Evolutionary conservation across 805 yeast genomes (phyloP).

Genomic region (Candida chauliodis): DNA sequence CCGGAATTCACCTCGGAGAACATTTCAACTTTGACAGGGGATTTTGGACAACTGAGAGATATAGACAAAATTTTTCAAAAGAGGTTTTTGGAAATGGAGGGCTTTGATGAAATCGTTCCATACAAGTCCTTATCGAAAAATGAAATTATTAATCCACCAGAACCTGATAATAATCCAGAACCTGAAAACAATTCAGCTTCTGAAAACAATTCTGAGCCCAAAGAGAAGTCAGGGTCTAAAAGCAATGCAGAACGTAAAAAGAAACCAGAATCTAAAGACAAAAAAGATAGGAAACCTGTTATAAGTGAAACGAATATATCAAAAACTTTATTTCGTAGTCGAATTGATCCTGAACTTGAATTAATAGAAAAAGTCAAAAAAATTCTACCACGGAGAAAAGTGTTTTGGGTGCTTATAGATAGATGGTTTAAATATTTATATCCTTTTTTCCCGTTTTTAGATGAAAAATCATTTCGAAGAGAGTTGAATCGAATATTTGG

Average conservation of each 20-base stretch:
- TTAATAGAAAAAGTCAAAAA: slow-evolving; percentile 30
- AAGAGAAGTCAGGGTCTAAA: no score
- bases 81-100: slow-evolving; percentile 32
- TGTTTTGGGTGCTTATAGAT: slow-evolving; percentile 51
- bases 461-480: slow-evolving; percentile 47
- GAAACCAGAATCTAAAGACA: slow-evolving; percentile 27
- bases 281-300: slow-evolving; percentile 4
- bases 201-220: no score
- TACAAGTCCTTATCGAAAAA: slow-evolving; percentile 22
- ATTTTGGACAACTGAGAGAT: slow-evolving; percentile 4
- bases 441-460: slow-evolving; percentile 60
- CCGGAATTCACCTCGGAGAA: slow-evolving; percentile 18
- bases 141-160: slow-evolving; percentile 16
- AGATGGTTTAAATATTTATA: slow-evolving; percentile 57
- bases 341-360: slow-evolving; percentile 23
- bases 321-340: slow-evolving; percentile 16
- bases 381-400: slow-evolving; percentile 47
- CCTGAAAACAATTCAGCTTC: slow-evolving; percentile 29
- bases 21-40: slow-evolving; percentile 13
- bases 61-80: slow-evolving; percentile 26
- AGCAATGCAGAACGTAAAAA: no score
- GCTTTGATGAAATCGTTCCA: slow-evolving; percentile 30
- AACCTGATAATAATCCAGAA: slow-evolving; percentile 24
- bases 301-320: slow-evolving; percentile 17
- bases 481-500: slow-evolving; percentile 44